Evolutionary conservation across 2,329 filamentous ascomycete species (phyloP).

Genomic region (Calonectria crousiana): DNA sequence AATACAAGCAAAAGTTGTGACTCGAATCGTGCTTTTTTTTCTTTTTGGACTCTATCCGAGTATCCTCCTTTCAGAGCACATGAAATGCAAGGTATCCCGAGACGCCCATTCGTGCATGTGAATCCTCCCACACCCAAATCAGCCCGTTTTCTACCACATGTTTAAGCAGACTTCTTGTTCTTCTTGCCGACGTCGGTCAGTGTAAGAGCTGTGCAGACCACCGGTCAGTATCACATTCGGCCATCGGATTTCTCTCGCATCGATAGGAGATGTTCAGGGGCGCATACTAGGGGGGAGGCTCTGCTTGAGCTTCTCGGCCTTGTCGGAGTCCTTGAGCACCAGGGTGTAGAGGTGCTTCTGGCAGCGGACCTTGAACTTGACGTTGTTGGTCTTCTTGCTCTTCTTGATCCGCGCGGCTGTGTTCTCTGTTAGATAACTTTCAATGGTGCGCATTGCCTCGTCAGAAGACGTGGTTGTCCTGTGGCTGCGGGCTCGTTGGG

Average conservation of each 20-base stretch:
- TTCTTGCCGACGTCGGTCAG: conserved; percentile 70
- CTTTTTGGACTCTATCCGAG: conserved; percentile 53
- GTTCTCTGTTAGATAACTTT: conserved; percentile 46
- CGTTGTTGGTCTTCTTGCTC: conserved; percentile 88
- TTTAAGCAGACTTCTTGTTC: conserved; percentile 49
- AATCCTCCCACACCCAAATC: conserved; percentile 48
- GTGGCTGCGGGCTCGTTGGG: conserved; percentile 11
- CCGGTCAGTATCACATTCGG: conserved; percentile 10
- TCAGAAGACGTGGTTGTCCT: conserved; percentile 16
- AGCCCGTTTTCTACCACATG: conserved; percentile 41
- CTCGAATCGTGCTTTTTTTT: conserved; percentile 51
- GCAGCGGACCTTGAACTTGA: conserved; percentile 99
- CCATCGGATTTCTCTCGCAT: not conserved
- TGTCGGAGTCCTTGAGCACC: conserved; percentile 97
- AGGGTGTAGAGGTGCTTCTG: conserved; percentile 96
- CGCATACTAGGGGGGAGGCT: conserved; percentile 93
- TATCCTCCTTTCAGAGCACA: conserved; percentile 54
- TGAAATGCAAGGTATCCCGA: conserved; percentile 67
- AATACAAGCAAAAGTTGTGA: conserved; percentile 35
- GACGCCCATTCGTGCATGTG: conserved; percentile 65
- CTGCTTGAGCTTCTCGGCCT: conserved; percentile 99
- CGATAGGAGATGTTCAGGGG: conserved; percentile 13
- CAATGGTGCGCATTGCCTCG: conserved; percentile 25
- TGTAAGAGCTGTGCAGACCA: conserved; percentile 57
- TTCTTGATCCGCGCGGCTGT: conserved; percentile 94